Evolutionary conservation across 2,329 filamentous ascomycete species (phyloP).

Genomic region (Pezicula radicicola): DNA sequence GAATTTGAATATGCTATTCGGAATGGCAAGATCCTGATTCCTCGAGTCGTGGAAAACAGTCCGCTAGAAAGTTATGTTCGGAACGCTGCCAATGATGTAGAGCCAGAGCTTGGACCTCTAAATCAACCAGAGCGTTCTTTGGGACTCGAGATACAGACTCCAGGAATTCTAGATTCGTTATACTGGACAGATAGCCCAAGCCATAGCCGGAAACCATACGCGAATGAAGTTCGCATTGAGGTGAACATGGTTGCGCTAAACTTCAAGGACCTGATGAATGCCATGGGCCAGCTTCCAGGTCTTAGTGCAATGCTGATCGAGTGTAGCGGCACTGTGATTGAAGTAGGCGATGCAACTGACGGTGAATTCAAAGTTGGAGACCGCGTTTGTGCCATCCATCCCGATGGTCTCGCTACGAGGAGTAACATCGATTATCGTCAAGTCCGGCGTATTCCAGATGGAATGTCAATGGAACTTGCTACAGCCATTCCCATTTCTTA

Average conservation of each 20-base stretch:
- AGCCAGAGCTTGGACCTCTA: not conserved
- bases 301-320: slow-evolving; percentile 22
- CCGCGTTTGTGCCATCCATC: slow-evolving; percentile 18
- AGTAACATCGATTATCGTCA: not conserved
- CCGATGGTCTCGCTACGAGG: not conserved
- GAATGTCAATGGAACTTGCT: not conserved
- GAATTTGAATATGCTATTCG: not conserved
- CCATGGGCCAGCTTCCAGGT: slow-evolving; percentile 27
- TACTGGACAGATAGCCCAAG: not conserved
- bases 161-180: slow-evolving; percentile 1
- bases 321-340: slow-evolving; percentile 22
- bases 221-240: slow-evolving; percentile 1
- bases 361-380: slow-evolving; percentile 22
- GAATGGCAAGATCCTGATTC: not conserved
- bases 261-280: slow-evolving; percentile 27
- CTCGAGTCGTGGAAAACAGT: not conserved
- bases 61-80: not conserved
- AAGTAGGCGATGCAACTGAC: slow-evolving; percentile 18
- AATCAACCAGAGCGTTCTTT: not conserved
- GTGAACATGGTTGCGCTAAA: slow-evolving; percentile 24
- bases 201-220: not conserved
- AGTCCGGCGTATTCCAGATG: not conserved
- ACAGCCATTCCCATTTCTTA: slow-evolving; percentile 22
- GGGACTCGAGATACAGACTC: slow-evolving; percentile 1
- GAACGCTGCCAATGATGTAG: not conserved